phyloP scores from a whole-genome alignment of 2,329 filamentous ascomycete genomes.

The Ophiostoma perfectum region DNA sequence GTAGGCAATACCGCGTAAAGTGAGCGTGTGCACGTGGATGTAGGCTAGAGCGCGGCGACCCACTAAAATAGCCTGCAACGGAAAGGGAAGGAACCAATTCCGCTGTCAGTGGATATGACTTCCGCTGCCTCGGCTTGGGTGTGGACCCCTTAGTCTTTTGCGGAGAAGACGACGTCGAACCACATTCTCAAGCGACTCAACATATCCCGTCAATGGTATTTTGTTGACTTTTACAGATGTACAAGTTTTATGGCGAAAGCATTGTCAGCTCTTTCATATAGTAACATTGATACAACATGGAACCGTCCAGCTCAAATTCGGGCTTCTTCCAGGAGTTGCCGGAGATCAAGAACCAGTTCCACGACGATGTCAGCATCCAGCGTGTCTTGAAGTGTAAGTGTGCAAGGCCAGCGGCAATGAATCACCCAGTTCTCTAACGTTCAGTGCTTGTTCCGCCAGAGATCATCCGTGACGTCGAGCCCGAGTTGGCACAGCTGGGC shows the following conservation, averaged over 20 bases:
- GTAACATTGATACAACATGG: slow-evolving; percentile 32
- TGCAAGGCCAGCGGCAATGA: too few species aligned
- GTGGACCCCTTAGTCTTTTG: not conserved
- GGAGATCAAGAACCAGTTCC: slow-evolving; percentile 50
- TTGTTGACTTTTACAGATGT: not conserved
- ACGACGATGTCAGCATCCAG: slow-evolving; percentile 49
- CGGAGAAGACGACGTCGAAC: not conserved
- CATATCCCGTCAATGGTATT: not conserved
- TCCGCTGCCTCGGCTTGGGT: slow-evolving; percentile 18
- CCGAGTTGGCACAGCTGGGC: slow-evolving; percentile 45
- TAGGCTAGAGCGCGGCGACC: slow-evolving; percentile 2
- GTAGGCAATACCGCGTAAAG: slow-evolving; percentile 16
- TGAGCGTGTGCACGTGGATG: slow-evolving; percentile 20
- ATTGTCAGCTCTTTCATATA: too few species aligned
- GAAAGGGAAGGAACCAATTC: not conserved
- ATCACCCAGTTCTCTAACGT: too few species aligned
- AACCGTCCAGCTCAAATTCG: slow-evolving; percentile 41
- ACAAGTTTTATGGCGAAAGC: too few species aligned
- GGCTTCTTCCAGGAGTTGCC: slow-evolving; percentile 55
- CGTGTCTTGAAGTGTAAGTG: slow-evolving; percentile 47
- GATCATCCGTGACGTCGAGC: slow-evolving; percentile 37
- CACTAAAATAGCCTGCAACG: not conserved
- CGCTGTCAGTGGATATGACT: not conserved
- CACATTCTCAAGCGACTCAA: not conserved
- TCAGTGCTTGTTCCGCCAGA: slow-evolving; percentile 46